Base-by-base conservation (phyloP, 78 protist genomes). In the Dictyostelium brefeldianum region DNA sequence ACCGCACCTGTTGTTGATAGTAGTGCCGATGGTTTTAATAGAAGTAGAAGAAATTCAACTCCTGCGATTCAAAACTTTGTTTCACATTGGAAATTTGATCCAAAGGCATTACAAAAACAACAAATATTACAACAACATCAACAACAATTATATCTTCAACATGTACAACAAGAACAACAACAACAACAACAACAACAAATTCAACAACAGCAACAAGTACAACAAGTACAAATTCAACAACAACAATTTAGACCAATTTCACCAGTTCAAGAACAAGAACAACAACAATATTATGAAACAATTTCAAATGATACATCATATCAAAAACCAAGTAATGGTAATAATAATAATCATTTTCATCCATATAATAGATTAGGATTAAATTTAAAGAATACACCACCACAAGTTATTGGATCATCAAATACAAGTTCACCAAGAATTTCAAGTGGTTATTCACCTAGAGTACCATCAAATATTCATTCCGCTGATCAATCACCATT, bases 11-110 rank as follows among this genome's bases (percentile, higher is more conserved):
- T 51, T 25, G 46, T 0, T 77, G 65, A 15, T 8, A 51, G 10
- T n/a, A n/a, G n/a, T n/a, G n/a, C 5, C 67, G 14, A 62, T 12
- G 53, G 47, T 10, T 56, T 46, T 25, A 83, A 83, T 6, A 87
- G 56, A 36, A 25, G 70, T 8, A 54, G 93, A 59, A 56, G 93
- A 64, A 87, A 77, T 18, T 87, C 93, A 50, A 69, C 93, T 0
- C 93, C 93, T 7, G 15, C 71, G 0, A 41, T 77, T 6, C 73
- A 57, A 51, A 87, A 77, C 29, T 77, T 64, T 74, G 75, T 87
- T 25, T 54, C 85, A 2, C 93, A 87, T 48, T 87, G 93, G 93
- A 74, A 77, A 31, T 77, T 51, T 50, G 93, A 87, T 78, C 84
- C 75, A 29, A 53, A 65, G 2, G 84, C 78, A 1, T 62, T 64